Evolutionary conservation across 495 filamentous ascomycete species (phyloP).

Genomic region (Neurospora sp.): DNA sequence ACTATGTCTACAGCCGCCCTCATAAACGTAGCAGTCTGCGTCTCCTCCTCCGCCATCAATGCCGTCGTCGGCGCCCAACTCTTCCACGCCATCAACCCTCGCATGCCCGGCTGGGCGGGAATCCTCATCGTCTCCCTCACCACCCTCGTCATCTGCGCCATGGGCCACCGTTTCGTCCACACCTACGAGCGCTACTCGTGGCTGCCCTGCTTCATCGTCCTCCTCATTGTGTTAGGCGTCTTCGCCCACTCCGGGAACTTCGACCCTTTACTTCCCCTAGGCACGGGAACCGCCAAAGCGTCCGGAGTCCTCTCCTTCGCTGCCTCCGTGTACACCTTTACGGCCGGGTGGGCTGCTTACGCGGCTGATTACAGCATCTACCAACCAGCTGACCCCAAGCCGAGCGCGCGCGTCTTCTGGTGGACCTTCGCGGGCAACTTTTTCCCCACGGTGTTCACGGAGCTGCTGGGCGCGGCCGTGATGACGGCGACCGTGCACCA

Average conservation of each 20-base stretch:
- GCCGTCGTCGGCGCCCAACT: constrained; percentile 77
- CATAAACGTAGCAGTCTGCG: constrained; percentile 67
- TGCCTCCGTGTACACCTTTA: constrained; percentile 66
- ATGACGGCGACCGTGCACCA: constrained; percentile 50
- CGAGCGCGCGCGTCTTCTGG: constrained; percentile 52
- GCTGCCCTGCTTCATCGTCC: constrained; percentile 69
- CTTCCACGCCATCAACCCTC: constrained; percentile 61
- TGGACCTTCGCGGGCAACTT: constrained; percentile 63
- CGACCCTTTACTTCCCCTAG: constrained; percentile 52
- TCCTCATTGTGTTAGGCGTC: constrained; percentile 61
- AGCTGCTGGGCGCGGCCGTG: constrained; percentile 71
- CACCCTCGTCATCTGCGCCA: constrained; percentile 61
- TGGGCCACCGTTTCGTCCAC: constrained; percentile 78
- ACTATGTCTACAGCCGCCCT: constrained; percentile 35
- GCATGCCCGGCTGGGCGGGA: constrained; percentile 64
- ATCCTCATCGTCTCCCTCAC: constrained; percentile 66
- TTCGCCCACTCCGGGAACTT: constrained; percentile 73
- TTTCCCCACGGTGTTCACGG: constrained; percentile 62
- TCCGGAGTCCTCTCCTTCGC: constrained; percentile 63
- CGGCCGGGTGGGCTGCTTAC: constrained; percentile 70
- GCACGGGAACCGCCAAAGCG: constrained; percentile 48
- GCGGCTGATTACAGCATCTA: constrained; percentile 82
- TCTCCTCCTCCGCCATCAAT: constrained; percentile 70
- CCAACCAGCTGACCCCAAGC: constrained; percentile 48
- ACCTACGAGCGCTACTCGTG: constrained; percentile 69